Evolutionary conservation across 192 early-diverging fungal species (phyloP).

Genomic region (Backusella sp.): DNA sequence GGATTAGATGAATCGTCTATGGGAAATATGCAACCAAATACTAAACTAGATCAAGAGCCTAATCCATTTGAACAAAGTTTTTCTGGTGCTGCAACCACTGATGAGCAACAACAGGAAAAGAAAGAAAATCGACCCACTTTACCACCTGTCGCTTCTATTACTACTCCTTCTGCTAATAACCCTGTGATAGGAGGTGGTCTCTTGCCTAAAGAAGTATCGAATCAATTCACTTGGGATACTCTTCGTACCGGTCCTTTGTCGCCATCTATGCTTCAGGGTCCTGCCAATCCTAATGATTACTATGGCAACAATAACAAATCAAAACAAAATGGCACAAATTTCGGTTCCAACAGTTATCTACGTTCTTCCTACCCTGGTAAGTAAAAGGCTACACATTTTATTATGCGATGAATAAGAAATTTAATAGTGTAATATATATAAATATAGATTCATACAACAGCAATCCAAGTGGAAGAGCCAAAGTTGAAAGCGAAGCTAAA

Average conservation of each 20-base stretch:
- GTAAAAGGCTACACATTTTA: not conserved
- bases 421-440: not conserved
- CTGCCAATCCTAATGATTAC: slow-evolving; percentile 39
- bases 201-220: slow-evolving; percentile 35
- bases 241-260: slow-evolving; percentile 73
- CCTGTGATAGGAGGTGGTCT: not conserved
- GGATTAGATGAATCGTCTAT: not conserved
- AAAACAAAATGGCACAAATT: not conserved
- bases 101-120: not conserved
- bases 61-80: slow-evolving; percentile 15
- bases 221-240: slow-evolving; percentile 52
- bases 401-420: not conserved
- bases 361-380: slow-evolving; percentile 1
- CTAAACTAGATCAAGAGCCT: not conserved
- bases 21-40: too few species aligned
- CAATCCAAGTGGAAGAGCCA: not conserved
- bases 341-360: not conserved
- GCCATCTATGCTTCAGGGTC: slow-evolving; percentile 75
- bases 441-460: not conserved
- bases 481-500: not conserved
- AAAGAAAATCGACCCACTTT: not conserved
- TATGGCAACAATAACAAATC: not conserved
- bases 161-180: not conserved
- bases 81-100: not conserved
- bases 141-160: not conserved